Percentiles rank a stretch among this genome's conserved stretches.
Evolutionary conservation across 108 stramenopile genomes (phyloP).

Genomic region (Pseudonitzschia multistriata): DNA sequence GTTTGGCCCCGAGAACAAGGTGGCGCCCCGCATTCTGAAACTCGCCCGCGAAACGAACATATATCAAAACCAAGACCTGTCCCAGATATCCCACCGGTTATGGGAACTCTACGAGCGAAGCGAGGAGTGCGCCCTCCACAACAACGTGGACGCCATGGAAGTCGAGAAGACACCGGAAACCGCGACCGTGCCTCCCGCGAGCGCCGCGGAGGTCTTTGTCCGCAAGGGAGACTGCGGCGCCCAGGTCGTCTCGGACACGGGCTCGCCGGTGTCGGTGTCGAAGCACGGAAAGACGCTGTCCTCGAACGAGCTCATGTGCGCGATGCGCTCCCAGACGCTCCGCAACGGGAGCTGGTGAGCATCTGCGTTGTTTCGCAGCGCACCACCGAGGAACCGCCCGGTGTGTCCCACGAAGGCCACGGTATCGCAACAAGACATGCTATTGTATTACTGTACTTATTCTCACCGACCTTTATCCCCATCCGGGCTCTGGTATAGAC

Average conservation of each 20-base stretch:
- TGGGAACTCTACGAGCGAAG: conserved; percentile 69
- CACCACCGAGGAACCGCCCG: no score
- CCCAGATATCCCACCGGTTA: conserved; percentile 41
- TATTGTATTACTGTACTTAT: no score
- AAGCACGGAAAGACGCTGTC: conserved; percentile 20
- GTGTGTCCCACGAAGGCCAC: no score
- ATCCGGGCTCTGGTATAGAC: no score
- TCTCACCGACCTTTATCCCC: no score
- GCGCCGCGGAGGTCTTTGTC: conserved; percentile 16
- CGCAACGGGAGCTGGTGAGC: conserved; percentile 34
- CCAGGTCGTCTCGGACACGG: conserved; percentile 15
- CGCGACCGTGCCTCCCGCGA: background rate
- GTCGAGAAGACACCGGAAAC: conserved; percentile 26
- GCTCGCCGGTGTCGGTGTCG: conserved; percentile 34
- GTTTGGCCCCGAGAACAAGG: conserved; percentile 41
- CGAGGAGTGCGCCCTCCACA: conserved; percentile 61
- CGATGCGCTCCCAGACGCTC: conserved; percentile 27
- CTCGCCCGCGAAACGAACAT: conserved; percentile 22
- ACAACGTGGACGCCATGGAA: conserved; percentile 35
- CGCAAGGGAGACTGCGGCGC: conserved; percentile 9
- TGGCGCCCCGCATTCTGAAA: conserved; percentile 25
- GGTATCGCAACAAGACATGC: no score
- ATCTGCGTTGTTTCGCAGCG: no score
- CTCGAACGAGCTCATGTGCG: conserved; percentile 26
- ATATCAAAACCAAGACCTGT: conserved; percentile 35